Evolutionary conservation across 805 yeast species (phyloP).

Genomic region (Candida glaebosa): DNA sequence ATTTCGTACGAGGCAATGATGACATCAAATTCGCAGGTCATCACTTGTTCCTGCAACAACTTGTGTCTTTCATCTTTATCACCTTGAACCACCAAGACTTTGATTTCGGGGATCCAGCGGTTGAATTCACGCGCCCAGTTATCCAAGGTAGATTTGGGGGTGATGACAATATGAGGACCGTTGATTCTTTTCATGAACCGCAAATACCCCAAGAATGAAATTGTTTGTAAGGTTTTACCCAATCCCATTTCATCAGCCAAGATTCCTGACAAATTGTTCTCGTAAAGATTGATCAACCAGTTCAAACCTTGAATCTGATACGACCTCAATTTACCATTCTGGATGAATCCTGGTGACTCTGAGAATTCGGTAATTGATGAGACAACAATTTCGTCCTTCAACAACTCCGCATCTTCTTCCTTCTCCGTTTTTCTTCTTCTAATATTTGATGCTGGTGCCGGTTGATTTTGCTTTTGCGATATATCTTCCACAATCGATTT

Average conservation of each 20-base stretch:
- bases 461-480: conserved; percentile 10
- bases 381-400: conserved; percentile 50
- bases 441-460: conserved; percentile 19
- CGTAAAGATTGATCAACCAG: conserved; percentile 69
- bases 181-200: conserved; percentile 55
- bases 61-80: conserved; percentile 64
- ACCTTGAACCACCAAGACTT: conserved; percentile 68
- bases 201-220: conserved; percentile 69
- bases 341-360: conserved; percentile 49
- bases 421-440: conserved; percentile 69
- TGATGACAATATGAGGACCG: conserved; percentile 75
- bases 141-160: conserved; percentile 77
- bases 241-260: conserved; percentile 86
- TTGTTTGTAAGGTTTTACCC: conserved; percentile 79
- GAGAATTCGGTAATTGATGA: conserved; percentile 44
- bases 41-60: conserved; percentile 46
- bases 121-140: conserved; percentile 78
- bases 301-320: conserved; percentile 80
- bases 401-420: conserved; percentile 74
- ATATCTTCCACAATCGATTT: conserved; percentile 47
- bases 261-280: conserved; percentile 68
- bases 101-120: conserved; percentile 78
- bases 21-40: conserved; percentile 68
- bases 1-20: conserved; percentile 72
- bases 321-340: conserved; percentile 57